A percentile compares a stretch with the other conserved stretches of the same genome.
These are phyloP conservation scores for Penicillium sp. DNA, from an alignment of 2,329 filamentous ascomycete species.

Conservation along the genomic window DNA sequence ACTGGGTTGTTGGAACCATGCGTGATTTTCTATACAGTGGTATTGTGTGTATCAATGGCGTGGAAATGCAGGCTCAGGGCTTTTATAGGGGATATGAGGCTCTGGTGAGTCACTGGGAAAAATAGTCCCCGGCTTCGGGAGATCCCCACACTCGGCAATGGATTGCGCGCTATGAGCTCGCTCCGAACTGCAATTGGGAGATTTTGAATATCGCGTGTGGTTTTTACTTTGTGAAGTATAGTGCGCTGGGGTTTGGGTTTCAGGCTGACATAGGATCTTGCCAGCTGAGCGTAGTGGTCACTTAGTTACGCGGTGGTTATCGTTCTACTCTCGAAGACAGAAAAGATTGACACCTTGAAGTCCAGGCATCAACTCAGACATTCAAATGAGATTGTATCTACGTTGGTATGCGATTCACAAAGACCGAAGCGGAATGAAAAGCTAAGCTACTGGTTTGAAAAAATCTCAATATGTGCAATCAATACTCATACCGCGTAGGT, in stretches of 20 bases:
- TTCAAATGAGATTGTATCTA: too few species aligned
- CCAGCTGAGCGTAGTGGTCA: too few species aligned
- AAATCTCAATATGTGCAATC: not conserved
- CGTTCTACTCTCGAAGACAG: too few species aligned
- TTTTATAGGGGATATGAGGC: conserved; percentile 1
- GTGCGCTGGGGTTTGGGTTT: too few species aligned
- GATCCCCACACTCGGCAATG: conserved; percentile 14
- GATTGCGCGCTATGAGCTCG: conserved; percentile 10
- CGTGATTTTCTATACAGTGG: not conserved
- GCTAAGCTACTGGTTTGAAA: not conserved
- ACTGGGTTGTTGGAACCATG: conserved; percentile 29
- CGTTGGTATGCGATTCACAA: too few species aligned
- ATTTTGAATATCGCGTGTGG: not conserved
- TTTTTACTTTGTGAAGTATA: not conserved
- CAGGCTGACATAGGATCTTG: too few species aligned
- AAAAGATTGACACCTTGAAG: too few species aligned
- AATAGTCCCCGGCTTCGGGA: conserved; percentile 22
- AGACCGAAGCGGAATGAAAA: too few species aligned
- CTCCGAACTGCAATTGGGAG: not conserved
- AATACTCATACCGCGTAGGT: too few species aligned
- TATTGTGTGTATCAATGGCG: not conserved
- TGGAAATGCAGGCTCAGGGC: conserved; percentile 1
- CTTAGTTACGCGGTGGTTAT: too few species aligned
- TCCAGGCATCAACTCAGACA: too few species aligned
- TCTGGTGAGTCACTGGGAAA: conserved; percentile 17